phyloP scores from a whole-genome alignment of 2,329 filamentous ascomycete species.

The Penicillium sp. region DNA sequence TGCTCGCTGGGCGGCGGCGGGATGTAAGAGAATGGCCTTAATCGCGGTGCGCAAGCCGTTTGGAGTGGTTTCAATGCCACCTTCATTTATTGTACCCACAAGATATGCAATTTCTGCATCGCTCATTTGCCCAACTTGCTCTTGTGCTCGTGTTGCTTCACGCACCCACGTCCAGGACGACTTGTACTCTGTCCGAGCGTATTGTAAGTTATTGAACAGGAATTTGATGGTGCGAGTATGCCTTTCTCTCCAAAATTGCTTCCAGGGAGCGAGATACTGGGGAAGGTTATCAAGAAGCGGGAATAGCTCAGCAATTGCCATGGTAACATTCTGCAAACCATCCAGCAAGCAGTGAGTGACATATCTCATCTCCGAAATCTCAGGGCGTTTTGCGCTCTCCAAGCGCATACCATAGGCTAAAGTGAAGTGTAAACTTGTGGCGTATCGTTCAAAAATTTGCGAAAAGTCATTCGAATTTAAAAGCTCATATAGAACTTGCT shows the following conservation, averaged over 20 bases:
- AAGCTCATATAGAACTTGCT: slow-evolving; percentile 42
- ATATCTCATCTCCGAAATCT: slow-evolving; percentile 1
- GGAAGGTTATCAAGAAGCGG: background rate
- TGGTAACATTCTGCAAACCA: background rate
- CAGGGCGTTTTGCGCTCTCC: slow-evolving; percentile 24
- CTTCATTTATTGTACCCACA: slow-evolving; percentile 44
- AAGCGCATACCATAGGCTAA: slow-evolving; percentile 51
- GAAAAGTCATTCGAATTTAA: slow-evolving; percentile 41
- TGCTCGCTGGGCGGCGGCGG: slow-evolving; percentile 35
- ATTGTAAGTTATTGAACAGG: slow-evolving; percentile 11
- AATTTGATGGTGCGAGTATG: slow-evolving; percentile 18
- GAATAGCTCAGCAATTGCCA: background rate
- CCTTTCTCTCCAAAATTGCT: slow-evolving; percentile 9
- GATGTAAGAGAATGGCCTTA: slow-evolving; percentile 43
- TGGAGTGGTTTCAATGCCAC: slow-evolving; percentile 48
- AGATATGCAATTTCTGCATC: slow-evolving; percentile 44
- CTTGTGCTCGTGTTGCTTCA: slow-evolving; percentile 7
- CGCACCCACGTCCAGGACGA: slow-evolving; percentile 23
- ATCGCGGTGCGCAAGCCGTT: slow-evolving; percentile 46
- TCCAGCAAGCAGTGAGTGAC: background rate
- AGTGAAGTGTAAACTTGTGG: slow-evolving; percentile 48
- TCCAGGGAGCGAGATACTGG: slow-evolving; percentile 11
- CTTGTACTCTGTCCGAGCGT: slow-evolving; percentile 7
- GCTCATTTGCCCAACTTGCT: slow-evolving; percentile 28
- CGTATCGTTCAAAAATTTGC: slow-evolving; percentile 46